These are phyloP conservation scores for Penium margaritaceum DNA, from an alignment of 139 green algal species.

Conservation along the genomic window DNA sequence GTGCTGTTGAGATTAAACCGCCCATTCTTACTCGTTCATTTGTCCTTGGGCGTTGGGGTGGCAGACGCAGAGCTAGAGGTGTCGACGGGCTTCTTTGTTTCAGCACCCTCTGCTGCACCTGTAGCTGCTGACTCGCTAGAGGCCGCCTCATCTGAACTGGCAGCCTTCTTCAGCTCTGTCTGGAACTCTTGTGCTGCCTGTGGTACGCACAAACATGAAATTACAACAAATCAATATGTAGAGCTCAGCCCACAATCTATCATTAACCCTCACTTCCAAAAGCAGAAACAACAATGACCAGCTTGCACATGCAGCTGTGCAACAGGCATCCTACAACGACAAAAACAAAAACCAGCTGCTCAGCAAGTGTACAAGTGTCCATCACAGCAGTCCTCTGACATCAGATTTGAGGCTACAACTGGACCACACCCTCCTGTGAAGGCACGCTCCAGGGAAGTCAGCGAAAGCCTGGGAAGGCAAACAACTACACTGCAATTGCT, in stretches of 20 bases:
- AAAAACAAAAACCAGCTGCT: not conserved
- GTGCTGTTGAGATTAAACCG: too few species aligned
- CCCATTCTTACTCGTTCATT: too few species aligned
- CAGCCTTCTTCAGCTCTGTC: conserved; percentile 32
- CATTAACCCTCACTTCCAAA: not conserved
- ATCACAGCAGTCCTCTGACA: too few species aligned
- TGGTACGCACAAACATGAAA: not conserved
- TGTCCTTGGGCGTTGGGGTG: too few species aligned
- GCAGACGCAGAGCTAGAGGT: too few species aligned
- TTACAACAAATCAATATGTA: not conserved
- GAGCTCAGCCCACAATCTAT: not conserved
- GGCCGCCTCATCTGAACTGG: not conserved
- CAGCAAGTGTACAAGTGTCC: not conserved
- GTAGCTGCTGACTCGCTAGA: not conserved
- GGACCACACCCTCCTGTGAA: too few species aligned
- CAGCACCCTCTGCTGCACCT: not conserved
- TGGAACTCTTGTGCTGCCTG: conserved; percentile 46
- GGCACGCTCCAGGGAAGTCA: too few species aligned
- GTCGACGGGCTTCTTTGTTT: too few species aligned
- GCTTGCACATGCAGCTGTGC: not conserved
- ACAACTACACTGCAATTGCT: too few species aligned
- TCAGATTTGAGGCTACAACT: too few species aligned
- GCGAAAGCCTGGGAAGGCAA: too few species aligned
- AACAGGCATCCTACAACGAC: not conserved
- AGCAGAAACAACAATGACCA: not conserved